Conservation (phyloP, 306 rosid species). For the Trifolium subterraneum region DNA sequence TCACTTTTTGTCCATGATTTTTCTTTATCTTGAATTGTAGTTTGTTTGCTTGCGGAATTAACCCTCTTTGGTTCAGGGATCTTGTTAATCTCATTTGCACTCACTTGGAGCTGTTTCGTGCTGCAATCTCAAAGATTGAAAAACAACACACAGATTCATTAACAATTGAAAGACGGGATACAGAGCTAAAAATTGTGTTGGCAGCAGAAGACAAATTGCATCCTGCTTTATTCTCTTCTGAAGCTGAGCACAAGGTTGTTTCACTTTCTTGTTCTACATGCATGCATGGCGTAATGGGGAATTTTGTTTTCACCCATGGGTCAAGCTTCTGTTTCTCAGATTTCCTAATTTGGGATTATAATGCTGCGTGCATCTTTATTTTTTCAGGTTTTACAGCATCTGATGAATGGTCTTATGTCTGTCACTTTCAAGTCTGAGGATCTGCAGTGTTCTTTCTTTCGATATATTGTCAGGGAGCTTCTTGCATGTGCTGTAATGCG, state of each 20-base stretch:
- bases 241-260: conserved; percentile 95
- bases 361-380: conserved; percentile 43
- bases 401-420: conserved; percentile 87
- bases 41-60: conserved; percentile 49
- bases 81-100: conserved; percentile 76
- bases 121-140: conserved; percentile 73
- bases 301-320: conserved; percentile 36
- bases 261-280: conserved; percentile 37
- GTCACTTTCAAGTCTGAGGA: conserved; percentile 80
- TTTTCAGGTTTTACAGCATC: conserved; percentile 91
- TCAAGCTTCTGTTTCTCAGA: conserved; percentile 28
- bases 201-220: conserved; percentile 87
- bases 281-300: conserved; percentile 27
- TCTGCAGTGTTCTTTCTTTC: conserved; percentile 85
- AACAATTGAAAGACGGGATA: conserved; percentile 73
- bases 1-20: conserved; percentile 29
- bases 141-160: conserved; percentile 56
- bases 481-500: conserved; percentile 96
- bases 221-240: conserved; percentile 97
- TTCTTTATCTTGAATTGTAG: conserved; percentile 28
- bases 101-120: conserved; percentile 90
- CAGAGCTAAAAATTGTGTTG: conserved; percentile 67
- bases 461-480: conserved; percentile 86
- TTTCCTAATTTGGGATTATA: conserved; percentile 38
- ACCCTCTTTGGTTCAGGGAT: conserved; percentile 73